Conservation (phyloP, 306 rosid species). For the Parietaria judaica region DNA sequence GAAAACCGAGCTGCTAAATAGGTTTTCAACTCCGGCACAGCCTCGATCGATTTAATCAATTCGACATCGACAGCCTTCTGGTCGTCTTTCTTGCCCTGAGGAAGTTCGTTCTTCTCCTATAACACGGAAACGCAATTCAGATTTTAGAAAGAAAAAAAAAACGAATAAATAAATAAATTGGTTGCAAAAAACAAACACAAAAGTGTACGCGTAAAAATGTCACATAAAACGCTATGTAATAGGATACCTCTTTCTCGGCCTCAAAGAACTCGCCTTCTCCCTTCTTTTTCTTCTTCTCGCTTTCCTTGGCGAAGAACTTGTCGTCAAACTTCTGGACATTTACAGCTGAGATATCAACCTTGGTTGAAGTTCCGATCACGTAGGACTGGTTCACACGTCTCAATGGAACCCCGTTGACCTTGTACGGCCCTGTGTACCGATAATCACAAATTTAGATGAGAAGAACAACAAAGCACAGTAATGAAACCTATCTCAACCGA, state of each 20-base stretch:
- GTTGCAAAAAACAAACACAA: background rate
- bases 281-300: slow-evolving; percentile 26
- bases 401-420: slow-evolving; percentile 31
- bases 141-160: no score
- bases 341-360: slow-evolving; percentile 29
- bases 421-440: slow-evolving; percentile 26
- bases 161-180: background rate
- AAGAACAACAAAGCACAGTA: no score
- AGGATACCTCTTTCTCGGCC: slow-evolving; percentile 30
- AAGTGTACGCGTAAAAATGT: background rate
- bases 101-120: slow-evolving; percentile 60
- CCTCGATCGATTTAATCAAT: slow-evolving; percentile 49
- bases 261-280: slow-evolving; percentile 32
- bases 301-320: slow-evolving; percentile 23
- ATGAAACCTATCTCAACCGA: no score
- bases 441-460: background rate
- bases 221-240: background rate
- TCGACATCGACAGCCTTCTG: slow-evolving; percentile 58
- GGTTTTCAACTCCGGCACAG: slow-evolving; percentile 62
- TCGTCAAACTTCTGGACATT: slow-evolving; percentile 28
- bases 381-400: slow-evolving; percentile 36
- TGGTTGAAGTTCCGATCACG: slow-evolving; percentile 31
- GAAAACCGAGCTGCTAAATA: slow-evolving; percentile 76
- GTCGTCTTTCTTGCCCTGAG: slow-evolving; percentile 71
- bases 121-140: background rate